phyloP scores from a whole-genome alignment of 306 rosid genomes.

The Vigna reflexopilosa region DNA sequence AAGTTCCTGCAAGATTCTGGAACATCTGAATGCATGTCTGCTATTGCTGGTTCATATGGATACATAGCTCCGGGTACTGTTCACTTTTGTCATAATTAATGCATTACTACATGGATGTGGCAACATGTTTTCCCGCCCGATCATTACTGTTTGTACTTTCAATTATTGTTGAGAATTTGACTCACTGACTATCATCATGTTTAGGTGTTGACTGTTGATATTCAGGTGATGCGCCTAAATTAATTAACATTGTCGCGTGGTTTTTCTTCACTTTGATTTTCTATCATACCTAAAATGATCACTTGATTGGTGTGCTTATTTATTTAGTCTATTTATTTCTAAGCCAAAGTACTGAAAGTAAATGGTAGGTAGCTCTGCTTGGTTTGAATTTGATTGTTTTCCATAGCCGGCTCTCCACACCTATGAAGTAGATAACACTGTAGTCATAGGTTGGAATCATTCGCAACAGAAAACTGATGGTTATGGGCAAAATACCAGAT shows the following conservation, averaged over 20 bases:
- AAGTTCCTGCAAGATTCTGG: slow-evolving; percentile 98
- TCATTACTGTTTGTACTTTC: slow-evolving; percentile 37
- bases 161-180: slow-evolving; percentile 40
- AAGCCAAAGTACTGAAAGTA: slow-evolving; percentile 44
- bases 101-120: slow-evolving; percentile 14
- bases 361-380: slow-evolving; percentile 48
- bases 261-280: slow-evolving; percentile 50
- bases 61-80: slow-evolving; percentile 93
- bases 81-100: slow-evolving; percentile 36
- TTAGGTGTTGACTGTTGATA: slow-evolving; percentile 40
- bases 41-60: slow-evolving; percentile 98
- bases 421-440: slow-evolving; percentile 32
- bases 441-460: slow-evolving; percentile 9
- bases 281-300: neutral
- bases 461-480: slow-evolving; percentile 30
- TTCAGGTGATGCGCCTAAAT: slow-evolving; percentile 40
- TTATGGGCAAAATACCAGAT: slow-evolving; percentile 35
- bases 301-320: slow-evolving; percentile 26
- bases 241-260: slow-evolving; percentile 40
- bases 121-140: slow-evolving; percentile 23
- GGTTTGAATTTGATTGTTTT: slow-evolving; percentile 46
- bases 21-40: slow-evolving; percentile 98
- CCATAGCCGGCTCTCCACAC: slow-evolving; percentile 43
- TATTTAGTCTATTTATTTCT: slow-evolving; percentile 30
- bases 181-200: slow-evolving; percentile 39